A percentile compares a stretch with the other conserved stretches of the same genome.
phyloP scores from a whole-genome alignment of 768 basidiomycete genomes.

The Hygrophorus russula region DNA sequence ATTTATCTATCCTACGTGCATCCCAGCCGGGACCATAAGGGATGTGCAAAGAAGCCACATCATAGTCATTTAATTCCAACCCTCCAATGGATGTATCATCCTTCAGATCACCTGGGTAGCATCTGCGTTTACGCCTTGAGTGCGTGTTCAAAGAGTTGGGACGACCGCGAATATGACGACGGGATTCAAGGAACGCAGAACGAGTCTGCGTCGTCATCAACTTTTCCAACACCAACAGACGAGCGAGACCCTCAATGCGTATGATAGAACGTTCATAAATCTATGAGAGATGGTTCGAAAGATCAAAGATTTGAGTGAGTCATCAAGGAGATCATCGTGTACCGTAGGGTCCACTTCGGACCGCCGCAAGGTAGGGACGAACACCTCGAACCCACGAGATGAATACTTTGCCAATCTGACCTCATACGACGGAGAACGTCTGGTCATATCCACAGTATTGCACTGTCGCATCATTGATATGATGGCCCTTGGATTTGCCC shows the following conservation, averaged over 20 bases:
- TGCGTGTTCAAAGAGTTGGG: slow-evolving; percentile 22
- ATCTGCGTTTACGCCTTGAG: slow-evolving; percentile 23
- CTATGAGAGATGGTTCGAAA: slow-evolving; percentile 16
- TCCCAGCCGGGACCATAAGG: slow-evolving; percentile 55
- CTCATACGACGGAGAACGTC: slow-evolving; percentile 58
- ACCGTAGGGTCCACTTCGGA: slow-evolving; percentile 50
- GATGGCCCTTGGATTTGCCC: slow-evolving; percentile 49
- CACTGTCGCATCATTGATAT: slow-evolving; percentile 57
- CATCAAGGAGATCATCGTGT: slow-evolving; percentile 7
- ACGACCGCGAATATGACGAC: slow-evolving; percentile 39
- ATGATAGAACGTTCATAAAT: slow-evolving; percentile 51
- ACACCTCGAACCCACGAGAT: slow-evolving; percentile 42
- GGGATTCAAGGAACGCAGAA: slow-evolving; percentile 32
- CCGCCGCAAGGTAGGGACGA: slow-evolving; percentile 39
- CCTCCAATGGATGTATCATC: slow-evolving; percentile 25
- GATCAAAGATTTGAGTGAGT: not conserved
- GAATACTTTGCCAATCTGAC: slow-evolving; percentile 51
- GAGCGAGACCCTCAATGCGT: slow-evolving; percentile 47
- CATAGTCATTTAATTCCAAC: slow-evolving; percentile 48
- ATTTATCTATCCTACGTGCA: slow-evolving; percentile 41
- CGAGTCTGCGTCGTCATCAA: slow-evolving; percentile 34
- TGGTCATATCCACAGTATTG: slow-evolving; percentile 50
- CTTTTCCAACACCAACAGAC: slow-evolving; percentile 52
- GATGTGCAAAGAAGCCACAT: slow-evolving; percentile 41
- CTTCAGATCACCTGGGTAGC: slow-evolving; percentile 51